Evolutionary conservation across 106 monocot genomes (phyloP).

Genomic region (Allium sativum): DNA sequence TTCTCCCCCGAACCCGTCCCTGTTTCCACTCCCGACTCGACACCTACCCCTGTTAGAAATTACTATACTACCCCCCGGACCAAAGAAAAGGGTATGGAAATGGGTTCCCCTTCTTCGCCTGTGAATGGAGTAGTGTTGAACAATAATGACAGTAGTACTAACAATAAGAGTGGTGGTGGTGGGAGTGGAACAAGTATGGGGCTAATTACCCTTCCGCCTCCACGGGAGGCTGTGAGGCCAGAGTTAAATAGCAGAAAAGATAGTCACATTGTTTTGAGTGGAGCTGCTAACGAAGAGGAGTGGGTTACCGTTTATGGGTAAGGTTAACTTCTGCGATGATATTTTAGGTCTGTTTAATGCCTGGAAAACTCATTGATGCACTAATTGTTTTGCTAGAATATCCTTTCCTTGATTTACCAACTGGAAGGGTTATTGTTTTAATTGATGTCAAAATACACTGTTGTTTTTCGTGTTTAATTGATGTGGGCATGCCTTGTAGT

Average conservation of each 20-base stretch:
- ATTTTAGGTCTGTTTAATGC: no score
- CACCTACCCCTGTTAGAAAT: constrained; percentile 10
- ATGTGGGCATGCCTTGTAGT: no score
- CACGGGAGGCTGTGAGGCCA: constrained; percentile 69
- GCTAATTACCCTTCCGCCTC: constrained; percentile 52
- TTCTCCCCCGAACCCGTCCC: constrained; percentile 51
- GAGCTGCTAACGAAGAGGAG: constrained; percentile 65
- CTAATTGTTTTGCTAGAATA: no score
- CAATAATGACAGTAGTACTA: no score
- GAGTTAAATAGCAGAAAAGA: constrained; percentile 29
- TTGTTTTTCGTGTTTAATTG: no score
- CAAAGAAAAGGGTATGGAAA: constrained; percentile 19
- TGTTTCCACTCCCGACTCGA: constrained; percentile 8
- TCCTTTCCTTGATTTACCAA: no score
- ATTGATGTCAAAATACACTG: no score
- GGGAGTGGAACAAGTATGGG: constrained; percentile 11
- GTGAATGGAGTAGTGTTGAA: constrained; percentile 44
- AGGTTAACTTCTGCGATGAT: background rate
- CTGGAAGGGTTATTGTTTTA: no score
- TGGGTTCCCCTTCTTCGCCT: constrained; percentile 35
- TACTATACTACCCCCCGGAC: constrained; percentile 25
- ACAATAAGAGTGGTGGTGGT: no score
- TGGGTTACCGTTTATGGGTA: constrained; percentile 99
- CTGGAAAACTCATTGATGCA: no score
- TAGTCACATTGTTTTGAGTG: constrained; percentile 15